Evolutionary conservation across 163 green algal species (phyloP).

Genomic region (Scenedesmus sp.): DNA sequence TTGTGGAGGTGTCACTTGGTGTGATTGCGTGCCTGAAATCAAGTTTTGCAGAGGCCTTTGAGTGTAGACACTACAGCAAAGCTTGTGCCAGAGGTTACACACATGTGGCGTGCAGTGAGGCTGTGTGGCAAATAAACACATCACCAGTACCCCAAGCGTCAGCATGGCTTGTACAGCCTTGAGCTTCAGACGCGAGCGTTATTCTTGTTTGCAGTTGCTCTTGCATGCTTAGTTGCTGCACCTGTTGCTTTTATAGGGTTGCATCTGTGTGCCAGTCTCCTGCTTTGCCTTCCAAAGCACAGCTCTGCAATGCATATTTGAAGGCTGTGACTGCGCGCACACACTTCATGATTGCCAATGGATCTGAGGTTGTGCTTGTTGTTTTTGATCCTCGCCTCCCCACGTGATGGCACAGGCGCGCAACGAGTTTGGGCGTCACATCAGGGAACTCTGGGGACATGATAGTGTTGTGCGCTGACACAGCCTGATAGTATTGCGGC

Average conservation of each 20-base stretch:
- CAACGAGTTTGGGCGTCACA: not conserved
- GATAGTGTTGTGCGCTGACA: too few species aligned
- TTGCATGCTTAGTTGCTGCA: not conserved
- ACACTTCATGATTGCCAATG: not conserved
- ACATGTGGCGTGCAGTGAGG: not conserved
- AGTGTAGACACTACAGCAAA: not conserved
- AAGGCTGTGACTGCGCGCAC: too few species aligned
- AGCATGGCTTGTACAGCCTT: not conserved
- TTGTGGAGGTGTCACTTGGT: not conserved
- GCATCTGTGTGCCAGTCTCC: not conserved
- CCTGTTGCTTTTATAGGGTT: not conserved
- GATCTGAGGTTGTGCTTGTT: not conserved
- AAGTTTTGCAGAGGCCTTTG: not conserved
- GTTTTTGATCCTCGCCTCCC: not conserved
- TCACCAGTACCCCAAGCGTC: not conserved
- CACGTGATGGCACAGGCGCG: not conserved
- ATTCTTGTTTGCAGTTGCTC: not conserved
- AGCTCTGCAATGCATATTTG: too few species aligned
- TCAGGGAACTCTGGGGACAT: too few species aligned
- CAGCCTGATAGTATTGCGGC: too few species aligned
- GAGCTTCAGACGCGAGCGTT: not conserved
- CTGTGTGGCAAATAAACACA: not conserved
- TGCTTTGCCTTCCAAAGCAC: not conserved
- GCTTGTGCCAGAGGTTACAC: not conserved
- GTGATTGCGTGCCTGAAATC: not conserved